These are phyloP conservation scores for Mycena belliarum DNA, from an alignment of 768 basidiomycete genomes.

Conservation along the genomic window DNA sequence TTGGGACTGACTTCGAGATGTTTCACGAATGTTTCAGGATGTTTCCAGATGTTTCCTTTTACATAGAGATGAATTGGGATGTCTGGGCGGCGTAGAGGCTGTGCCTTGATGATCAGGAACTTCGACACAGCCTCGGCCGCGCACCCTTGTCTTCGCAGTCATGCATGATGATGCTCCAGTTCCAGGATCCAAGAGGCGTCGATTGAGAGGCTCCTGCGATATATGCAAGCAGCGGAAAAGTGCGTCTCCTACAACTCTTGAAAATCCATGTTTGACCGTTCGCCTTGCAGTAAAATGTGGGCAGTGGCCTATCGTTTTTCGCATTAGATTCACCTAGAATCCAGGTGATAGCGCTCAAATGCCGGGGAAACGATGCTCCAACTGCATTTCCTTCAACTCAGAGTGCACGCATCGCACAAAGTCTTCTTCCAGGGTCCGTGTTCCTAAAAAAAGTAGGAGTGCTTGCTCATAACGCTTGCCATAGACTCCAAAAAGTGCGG, in stretches of 20 bases:
- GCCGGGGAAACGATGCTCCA: slow-evolving; percentile 66
- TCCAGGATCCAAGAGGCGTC: slow-evolving; percentile 18
- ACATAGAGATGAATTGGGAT: too few relatives aligned
- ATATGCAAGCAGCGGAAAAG: slow-evolving; percentile 21
- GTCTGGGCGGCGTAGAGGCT: too few relatives aligned
- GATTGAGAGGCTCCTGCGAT: slow-evolving; percentile 17
- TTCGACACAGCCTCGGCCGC: too few relatives aligned
- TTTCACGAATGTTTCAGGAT: too few relatives aligned
- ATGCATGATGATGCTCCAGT: slow-evolving; percentile 7
- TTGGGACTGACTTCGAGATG: too few relatives aligned
- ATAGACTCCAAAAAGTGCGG: background rate
- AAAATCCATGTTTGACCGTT: background rate
- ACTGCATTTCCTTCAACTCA: slow-evolving; percentile 62
- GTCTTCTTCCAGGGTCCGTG: slow-evolving; percentile 1
- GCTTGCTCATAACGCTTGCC: background rate
- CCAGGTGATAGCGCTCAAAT: slow-evolving; percentile 73
- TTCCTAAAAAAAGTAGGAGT: background rate
- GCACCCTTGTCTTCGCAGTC: background rate
- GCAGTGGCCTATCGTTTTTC: background rate
- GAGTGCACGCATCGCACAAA: slow-evolving; percentile 56
- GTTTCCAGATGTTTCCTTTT: too few relatives aligned
- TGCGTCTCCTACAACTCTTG: background rate
- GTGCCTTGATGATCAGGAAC: too few relatives aligned
- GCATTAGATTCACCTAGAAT: background rate
- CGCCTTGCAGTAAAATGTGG: slow-evolving; percentile 14